Evolutionary conservation across 176 grass and related monocot genomes (phyloP).

Genomic region (Rhynchospora pubera): DNA sequence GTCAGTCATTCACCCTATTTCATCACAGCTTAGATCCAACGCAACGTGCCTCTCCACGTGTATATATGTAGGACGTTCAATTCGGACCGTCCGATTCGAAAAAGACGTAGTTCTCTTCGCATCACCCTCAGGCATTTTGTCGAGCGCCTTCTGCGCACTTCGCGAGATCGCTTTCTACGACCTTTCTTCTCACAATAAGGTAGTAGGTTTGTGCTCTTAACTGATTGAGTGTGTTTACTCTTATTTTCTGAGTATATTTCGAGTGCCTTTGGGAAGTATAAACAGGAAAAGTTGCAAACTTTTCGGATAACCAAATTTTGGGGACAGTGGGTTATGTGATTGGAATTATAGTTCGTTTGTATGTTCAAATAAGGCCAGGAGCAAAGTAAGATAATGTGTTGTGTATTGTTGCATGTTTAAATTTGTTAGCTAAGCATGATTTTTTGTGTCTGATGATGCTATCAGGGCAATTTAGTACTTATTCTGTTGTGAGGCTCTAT

Average conservation of each 20-base stretch:
- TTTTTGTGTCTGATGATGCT: too few species aligned
- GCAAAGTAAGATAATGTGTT: background rate
- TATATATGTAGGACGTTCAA: background rate
- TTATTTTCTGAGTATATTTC: background rate
- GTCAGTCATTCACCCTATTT: background rate
- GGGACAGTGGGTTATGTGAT: background rate
- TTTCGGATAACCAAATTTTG: background rate
- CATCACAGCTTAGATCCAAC: constrained; percentile 1
- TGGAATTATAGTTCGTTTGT: background rate
- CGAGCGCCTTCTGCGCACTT: background rate
- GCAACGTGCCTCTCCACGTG: background rate
- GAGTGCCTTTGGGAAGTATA: background rate
- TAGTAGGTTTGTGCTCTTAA: background rate
- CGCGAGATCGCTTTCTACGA: background rate
- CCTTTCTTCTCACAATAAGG: background rate
- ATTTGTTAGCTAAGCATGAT: too few species aligned
- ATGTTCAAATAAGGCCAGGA: background rate
- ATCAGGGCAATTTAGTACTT: background rate
- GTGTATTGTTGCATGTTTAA: background rate
- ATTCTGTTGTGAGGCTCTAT: background rate
- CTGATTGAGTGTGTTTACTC: background rate
- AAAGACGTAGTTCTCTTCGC: background rate
- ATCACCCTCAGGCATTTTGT: background rate
- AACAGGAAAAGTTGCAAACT: background rate
- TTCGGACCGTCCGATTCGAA: background rate